Evolutionary conservation across 495 filamentous ascomycete species (phyloP).

Genomic region (Daldinia bambusicola): DNA sequence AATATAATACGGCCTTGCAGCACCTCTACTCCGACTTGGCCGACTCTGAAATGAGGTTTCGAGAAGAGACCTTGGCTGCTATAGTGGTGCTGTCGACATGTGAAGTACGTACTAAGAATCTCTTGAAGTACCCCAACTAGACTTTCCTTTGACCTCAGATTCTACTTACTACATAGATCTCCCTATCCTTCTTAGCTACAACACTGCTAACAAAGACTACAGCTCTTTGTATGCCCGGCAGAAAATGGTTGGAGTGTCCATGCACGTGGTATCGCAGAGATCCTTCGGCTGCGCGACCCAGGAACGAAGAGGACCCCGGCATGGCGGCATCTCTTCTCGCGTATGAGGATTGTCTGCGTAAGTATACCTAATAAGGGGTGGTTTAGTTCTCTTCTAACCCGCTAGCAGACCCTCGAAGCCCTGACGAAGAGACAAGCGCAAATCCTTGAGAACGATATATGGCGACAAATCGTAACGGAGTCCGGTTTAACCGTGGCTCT

Average conservation of each 20-base stretch:
- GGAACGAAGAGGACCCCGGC: slow-evolving; percentile 25
- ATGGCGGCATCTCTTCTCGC: slow-evolving; percentile 34
- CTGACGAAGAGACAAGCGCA: slow-evolving; percentile 27
- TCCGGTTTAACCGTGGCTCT: slow-evolving; percentile 13
- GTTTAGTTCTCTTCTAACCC: slow-evolving; percentile 14
- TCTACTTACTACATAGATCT: background rate
- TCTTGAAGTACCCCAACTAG: background rate
- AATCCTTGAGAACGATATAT: slow-evolving; percentile 27
- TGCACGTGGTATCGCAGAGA: slow-evolving; percentile 25
- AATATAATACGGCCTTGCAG: slow-evolving; percentile 31
- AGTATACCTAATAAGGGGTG: background rate
- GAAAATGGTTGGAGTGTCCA: slow-evolving; percentile 32
- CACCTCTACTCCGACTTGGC: slow-evolving; percentile 27
- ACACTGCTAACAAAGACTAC: background rate
- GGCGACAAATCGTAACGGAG: slow-evolving; percentile 28
- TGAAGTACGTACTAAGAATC: slow-evolving; percentile 14
- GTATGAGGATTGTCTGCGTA: slow-evolving; percentile 33
- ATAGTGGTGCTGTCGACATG: slow-evolving; percentile 33
- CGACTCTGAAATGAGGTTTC: slow-evolving; percentile 21
- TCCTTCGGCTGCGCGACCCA: slow-evolving; percentile 28
- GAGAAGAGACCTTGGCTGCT: slow-evolving; percentile 31
- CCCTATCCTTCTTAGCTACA: background rate
- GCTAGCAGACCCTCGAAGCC: slow-evolving; percentile 23
- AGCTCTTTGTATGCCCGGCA: slow-evolving; percentile 32
- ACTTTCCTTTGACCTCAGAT: background rate